Base-by-base conservation (phyloP, 2,329 filamentous ascomycete species). In the Emydomyces testavorans region DNA sequence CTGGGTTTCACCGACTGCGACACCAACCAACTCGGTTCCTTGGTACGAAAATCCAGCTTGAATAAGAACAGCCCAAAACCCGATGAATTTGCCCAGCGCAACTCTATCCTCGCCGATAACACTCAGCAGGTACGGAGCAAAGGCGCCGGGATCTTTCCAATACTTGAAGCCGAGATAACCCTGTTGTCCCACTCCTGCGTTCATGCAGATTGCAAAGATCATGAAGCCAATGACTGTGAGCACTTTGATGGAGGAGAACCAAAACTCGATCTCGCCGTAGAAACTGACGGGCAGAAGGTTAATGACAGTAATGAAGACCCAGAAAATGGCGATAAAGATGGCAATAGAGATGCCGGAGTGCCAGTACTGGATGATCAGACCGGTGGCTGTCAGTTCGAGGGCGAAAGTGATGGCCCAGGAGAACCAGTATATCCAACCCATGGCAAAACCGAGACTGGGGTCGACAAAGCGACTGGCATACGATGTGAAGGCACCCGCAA, bases 361-460 rank as follows among this genome's bases (percentile, higher is more conserved):
- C 84, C 83, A 88, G 63, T 82, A 88, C 61, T 86, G 79, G 53
- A 88, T 83, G 48, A 88, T 83, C 40, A 87, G 68, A 4, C 82
- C 83, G 1, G 82, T 79, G 0, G 82, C 81, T 0, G 79, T 83
- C 32, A 88, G 70, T 60, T 89, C 83, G 6, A 87, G 74, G 0
- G 82, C 82, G 55, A 78, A 84, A 0, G 83, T 86, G 49, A 82
- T 78, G 15, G 79, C 73, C 82, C 81, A 89, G 31, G 76, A 80
- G 60, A 87, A 87, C 80, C 82, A 89, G 65, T 89, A 89, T 51
- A 85, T 80, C 83, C 83, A 89, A 16, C 85, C 84, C 74, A 88
- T 83, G 16, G 83, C 75, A 57, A 88, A 88, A 6, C 82, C 83
- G 40, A 87, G 69, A 48, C 79, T 80, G 8, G 78, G 79, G 58